Conservation (phyloP, 2,329 filamentous ascomycete species). For the Dactylellina leptospora region DNA sequence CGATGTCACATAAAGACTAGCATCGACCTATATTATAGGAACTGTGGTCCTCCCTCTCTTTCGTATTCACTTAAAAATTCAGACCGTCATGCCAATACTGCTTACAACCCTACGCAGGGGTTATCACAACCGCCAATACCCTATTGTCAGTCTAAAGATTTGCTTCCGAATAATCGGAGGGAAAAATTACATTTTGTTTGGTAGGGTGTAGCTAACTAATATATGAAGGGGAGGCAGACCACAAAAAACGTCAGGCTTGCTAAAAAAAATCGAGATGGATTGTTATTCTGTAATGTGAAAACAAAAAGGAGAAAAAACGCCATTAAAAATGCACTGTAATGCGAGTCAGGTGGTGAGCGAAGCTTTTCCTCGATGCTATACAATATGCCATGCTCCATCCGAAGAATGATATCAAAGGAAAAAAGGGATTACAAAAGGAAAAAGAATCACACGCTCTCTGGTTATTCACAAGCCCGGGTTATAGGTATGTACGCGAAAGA, state of each 20-base stretch:
- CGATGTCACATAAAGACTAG: too few species aligned
- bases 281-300: too few species aligned
- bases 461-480: neutral
- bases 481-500: neutral
- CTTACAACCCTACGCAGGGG: too few species aligned
- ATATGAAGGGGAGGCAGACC: neutral
- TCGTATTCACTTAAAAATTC: too few species aligned
- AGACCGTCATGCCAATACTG: too few species aligned
- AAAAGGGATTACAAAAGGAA: constrained; percentile 1
- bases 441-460: neutral
- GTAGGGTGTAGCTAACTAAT: too few species aligned
- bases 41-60: too few species aligned
- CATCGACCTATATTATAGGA: too few species aligned
- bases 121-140: too few species aligned
- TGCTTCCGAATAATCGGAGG: too few species aligned
- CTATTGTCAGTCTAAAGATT: too few species aligned
- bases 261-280: neutral
- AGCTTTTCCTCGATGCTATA: constrained; percentile 11
- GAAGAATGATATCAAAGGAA: constrained; percentile 10
- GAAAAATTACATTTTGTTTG: too few species aligned
- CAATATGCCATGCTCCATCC: constrained; percentile 1
- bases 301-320: constrained; percentile 2
- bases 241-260: neutral
- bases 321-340: constrained; percentile 27
- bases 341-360: neutral